Evolutionary conservation across 371 early-diverging fungal species (phyloP), one percentile per base, ranked within the genome.

Genomic region (Apophysomyces variabilis): DNA sequence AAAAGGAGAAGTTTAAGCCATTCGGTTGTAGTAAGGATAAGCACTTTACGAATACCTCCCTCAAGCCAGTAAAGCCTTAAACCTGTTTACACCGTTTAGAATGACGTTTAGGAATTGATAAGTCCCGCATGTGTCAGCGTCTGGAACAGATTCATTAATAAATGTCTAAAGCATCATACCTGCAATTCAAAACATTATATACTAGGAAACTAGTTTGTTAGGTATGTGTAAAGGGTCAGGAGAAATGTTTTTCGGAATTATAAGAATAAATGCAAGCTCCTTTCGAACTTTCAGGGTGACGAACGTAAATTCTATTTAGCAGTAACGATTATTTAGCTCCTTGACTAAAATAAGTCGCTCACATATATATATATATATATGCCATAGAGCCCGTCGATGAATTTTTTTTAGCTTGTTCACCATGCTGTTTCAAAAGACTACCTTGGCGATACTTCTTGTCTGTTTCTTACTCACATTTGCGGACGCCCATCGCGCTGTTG

Each of bases 371-470:
- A 21, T 18, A 50, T 50, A 50, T n/a, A 26, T 26, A 26, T 21
- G 1, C 18, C 4, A 0, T 26, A 16, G 21, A 7, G 2, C 7
- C 39, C 61, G 4, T 47, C 65, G 9, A 56, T 56, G 1, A 65
- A 61, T 38, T 32, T 65, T 37, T 18, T 36, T 21, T 37, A 18
- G 13, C 47, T 65, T 45, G 13, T 21, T 0, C 43, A 54, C n/a
- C 9, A 63, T 63, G 64, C 54, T 56, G n/a, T 38, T 63, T 18
- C 54, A 38, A 8, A 63, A 63, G 26, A 26, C 64, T 5, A 14
- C 56, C 26, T 38, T 18, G 18, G 39, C 54, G 4, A 7, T 63
- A 18, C 16, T 50, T 13, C 39, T 63, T 7, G 21, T 18, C 32
- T 43, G 45, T 8, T 36, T 32, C 0, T 47, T 44, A 0, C 37